Conservation (phyloP, 306 rosid genomes). For the Prunus dulcis region DNA sequence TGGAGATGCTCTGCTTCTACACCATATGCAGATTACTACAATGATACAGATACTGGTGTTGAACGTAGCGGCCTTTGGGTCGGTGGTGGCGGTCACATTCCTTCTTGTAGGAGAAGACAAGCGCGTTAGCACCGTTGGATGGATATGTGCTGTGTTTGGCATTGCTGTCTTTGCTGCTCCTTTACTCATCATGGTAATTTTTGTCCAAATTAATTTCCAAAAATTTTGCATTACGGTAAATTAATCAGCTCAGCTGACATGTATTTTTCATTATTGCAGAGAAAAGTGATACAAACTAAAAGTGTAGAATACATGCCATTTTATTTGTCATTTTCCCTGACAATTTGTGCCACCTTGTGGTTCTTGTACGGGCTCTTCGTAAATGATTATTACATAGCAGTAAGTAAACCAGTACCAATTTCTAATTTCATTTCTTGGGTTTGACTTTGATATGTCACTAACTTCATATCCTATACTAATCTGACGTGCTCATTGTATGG, state of each 20-base stretch:
- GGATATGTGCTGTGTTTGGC: constrained; percentile 54
- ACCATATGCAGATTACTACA: constrained; percentile 38
- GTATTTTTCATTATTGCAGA: constrained; percentile 37
- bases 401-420: constrained; percentile 18
- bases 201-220: background rate
- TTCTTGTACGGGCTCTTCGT: constrained; percentile 60
- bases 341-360: constrained; percentile 54
- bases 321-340: constrained; percentile 49
- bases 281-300: constrained; percentile 50
- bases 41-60: constrained; percentile 33
- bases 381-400: constrained; percentile 55
- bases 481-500: too few species aligned
- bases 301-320: constrained; percentile 70
- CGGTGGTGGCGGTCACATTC: constrained; percentile 27
- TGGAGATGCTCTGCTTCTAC: background rate
- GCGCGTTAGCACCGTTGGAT: constrained; percentile 47
- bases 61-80: constrained; percentile 33
- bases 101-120: constrained; percentile 27
- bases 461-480: too few species aligned
- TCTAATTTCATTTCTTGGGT: background rate
- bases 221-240: background rate
- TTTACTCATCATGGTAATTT: constrained; percentile 57
- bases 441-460: too few species aligned
- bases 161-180: constrained; percentile 73
- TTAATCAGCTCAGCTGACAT: background rate